These are phyloP conservation scores for Lyophyllum atratum DNA, from an alignment of 768 basidiomycete species.

Conservation along the genomic window DNA sequence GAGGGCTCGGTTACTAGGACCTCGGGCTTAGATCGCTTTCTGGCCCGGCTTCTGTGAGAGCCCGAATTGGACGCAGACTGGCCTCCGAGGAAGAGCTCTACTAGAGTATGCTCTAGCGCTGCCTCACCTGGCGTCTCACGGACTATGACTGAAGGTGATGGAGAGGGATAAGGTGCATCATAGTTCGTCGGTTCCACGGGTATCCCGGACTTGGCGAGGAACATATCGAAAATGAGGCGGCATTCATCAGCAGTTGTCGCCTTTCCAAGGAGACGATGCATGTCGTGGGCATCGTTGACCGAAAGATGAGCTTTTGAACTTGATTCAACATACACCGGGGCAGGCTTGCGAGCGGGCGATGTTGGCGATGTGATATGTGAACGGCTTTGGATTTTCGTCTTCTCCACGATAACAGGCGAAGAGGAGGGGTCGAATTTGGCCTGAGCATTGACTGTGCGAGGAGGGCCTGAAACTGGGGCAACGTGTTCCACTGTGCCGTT, in stretches of 20 bases:
- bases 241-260: conserved; percentile 84
- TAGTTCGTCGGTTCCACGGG: conserved; percentile 30
- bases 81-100: conserved; percentile 47
- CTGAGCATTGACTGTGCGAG: background rate
- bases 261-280: conserved; percentile 64
- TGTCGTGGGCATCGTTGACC: conserved; percentile 56
- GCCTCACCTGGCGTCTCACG: conserved; percentile 23
- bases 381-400: conserved; percentile 2
- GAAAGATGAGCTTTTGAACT: conserved; percentile 28
- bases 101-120: conserved; percentile 48
- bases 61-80: conserved; percentile 9
- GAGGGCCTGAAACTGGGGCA: background rate
- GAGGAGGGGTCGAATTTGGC: background rate
- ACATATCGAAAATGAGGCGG: conserved; percentile 81
- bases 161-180: conserved; percentile 33
- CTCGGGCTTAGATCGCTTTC: conserved; percentile 4
- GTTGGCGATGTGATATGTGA: conserved; percentile 3
- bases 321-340: conserved; percentile 14
- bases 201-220: conserved; percentile 64
- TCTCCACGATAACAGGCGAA: background rate
- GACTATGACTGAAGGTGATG: conserved; percentile 33
- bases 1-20: background rate
- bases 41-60: conserved; percentile 10
- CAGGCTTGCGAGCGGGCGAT: conserved; percentile 18
- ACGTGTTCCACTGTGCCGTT: conserved; percentile 1